These are phyloP conservation scores for Pseudocercospora crystallina DNA, from an alignment of 2,329 filamentous ascomycete genomes.

Conservation along the genomic window DNA sequence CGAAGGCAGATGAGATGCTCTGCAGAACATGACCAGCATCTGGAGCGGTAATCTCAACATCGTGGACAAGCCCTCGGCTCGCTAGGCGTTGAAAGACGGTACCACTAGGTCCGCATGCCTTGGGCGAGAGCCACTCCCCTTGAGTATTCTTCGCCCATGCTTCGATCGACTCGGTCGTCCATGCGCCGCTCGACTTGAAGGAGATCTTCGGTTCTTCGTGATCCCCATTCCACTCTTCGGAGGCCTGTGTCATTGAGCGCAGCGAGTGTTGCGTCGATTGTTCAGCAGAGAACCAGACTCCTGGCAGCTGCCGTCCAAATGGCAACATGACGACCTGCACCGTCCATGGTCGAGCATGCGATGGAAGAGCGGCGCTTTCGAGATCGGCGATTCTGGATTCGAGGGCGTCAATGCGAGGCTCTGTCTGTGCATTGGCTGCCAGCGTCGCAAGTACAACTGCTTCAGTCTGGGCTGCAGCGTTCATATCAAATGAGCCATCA, in stretches of 20 bases:
- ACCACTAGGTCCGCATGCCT: slow-evolving; percentile 64
- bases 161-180: slow-evolving; percentile 50
- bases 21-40: slow-evolving; percentile 68
- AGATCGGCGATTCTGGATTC: slow-evolving; percentile 54
- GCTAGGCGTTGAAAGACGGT: slow-evolving; percentile 68
- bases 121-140: slow-evolving; percentile 64
- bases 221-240: slow-evolving; percentile 50
- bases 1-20: slow-evolving; percentile 64
- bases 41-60: slow-evolving; percentile 59
- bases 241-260: slow-evolving; percentile 42
- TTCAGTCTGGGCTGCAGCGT: slow-evolving; percentile 37
- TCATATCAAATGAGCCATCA: slow-evolving; percentile 36
- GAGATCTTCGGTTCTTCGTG: slow-evolving; percentile 22
- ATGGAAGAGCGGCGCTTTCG: slow-evolving; percentile 61
- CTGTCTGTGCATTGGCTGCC: slow-evolving; percentile 39
- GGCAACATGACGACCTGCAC: slow-evolving; percentile 75
- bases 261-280: slow-evolving; percentile 37
- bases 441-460: slow-evolving; percentile 35
- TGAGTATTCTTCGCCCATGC: slow-evolving; percentile 46
- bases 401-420: slow-evolving; percentile 47
- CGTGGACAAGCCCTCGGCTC: slow-evolving; percentile 70
- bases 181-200: slow-evolving; percentile 44
- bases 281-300: slow-evolving; percentile 52
- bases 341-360: slow-evolving; percentile 65
- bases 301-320: slow-evolving; percentile 58